Base-by-base conservation (phyloP, 192 early-diverging fungal genomes). In the Polychytrium aggregatum region DNA sequence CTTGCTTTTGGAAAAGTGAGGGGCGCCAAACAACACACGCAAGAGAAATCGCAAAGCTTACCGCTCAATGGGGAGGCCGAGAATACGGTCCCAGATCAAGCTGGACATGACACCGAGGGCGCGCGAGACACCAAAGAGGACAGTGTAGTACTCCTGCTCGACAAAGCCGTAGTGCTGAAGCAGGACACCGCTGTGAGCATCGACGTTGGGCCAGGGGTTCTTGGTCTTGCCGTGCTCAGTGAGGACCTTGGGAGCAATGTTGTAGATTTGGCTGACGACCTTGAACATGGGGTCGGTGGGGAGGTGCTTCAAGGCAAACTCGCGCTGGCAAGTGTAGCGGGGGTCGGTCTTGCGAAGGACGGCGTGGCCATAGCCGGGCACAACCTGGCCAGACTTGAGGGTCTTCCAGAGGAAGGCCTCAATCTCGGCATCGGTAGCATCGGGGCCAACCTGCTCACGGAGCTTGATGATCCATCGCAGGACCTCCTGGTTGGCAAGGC, bases 121-220 rank as follows among this genome's bases (percentile, higher is more conserved):
- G 65, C 95, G 90, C 53, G 95, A 98, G 37, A 98, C 95, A 76
- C 92, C 95, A 55, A 98, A 98, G 33, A 98, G 71, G 37, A 98
- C 95, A 29, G 95, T 98, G 87, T 98, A 98, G 72, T 86, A 98
- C 75, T 98, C 88, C 74, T 98, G 87, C 71, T 98, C 91, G 39
- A 83, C 84, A 58, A 98, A 78, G 46, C 90, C 90, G 65, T 84
- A 98, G 82, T 94, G 87, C 60, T 88, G 65, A 52, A 98, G 79
- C 18, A 98, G 82, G 57, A 93, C 90, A 68, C 95, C 95, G 44
- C 85, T 88, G 85, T 98, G 95, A 41, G 92, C 92, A 64, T 98
- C 95, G 35, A 98, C 92, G 70, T 98, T 98, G 69, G 95, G 95
- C 87, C 87, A 98, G 52, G 95, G 95, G 85, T 98, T 98, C 86